Evolutionary conservation across 192 early-diverging fungal species (phyloP).

Genomic region (Diversispora eburnea): DNA sequence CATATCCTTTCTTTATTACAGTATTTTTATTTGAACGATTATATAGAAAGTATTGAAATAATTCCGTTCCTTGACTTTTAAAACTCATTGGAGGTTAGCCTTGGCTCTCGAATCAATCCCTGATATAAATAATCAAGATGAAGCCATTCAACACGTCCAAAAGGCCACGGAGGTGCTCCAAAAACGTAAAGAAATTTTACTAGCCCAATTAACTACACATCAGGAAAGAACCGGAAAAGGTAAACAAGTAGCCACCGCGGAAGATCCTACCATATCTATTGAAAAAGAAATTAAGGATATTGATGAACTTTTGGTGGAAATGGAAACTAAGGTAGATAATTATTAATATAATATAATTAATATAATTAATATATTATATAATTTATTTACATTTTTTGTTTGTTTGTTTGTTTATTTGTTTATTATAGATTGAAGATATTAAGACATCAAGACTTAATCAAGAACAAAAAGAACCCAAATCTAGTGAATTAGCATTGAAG

Average conservation of each 20-base stretch:
- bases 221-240: constrained; percentile 42
- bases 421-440: constrained; percentile 43
- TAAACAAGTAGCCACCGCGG: constrained; percentile 37
- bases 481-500: constrained; percentile 27
- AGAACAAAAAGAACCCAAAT: constrained; percentile 33
- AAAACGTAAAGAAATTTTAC: constrained; percentile 43
- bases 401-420: neutral
- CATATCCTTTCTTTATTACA: constrained; percentile 29
- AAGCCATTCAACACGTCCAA: constrained; percentile 54
- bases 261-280: constrained; percentile 34
- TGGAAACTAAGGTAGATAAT: constrained; percentile 57
- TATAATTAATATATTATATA: neutral
- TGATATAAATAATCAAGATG: constrained; percentile 35
- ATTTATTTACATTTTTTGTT: constrained; percentile 20
- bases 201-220: constrained; percentile 28
- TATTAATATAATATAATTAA: neutral
- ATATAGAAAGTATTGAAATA: neutral
- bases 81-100: constrained; percentile 61
- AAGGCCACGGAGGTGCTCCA: constrained; percentile 55
- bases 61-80: constrained; percentile 6
- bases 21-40: neutral
- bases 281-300: constrained; percentile 58
- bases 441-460: constrained; percentile 32
- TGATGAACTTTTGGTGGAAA: constrained; percentile 58
- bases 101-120: constrained; percentile 62